Evolutionary conservation across 805 yeast genomes (phyloP), one percentile per base, ranked within the genome.

Genomic region (Candida suzukii): DNA sequence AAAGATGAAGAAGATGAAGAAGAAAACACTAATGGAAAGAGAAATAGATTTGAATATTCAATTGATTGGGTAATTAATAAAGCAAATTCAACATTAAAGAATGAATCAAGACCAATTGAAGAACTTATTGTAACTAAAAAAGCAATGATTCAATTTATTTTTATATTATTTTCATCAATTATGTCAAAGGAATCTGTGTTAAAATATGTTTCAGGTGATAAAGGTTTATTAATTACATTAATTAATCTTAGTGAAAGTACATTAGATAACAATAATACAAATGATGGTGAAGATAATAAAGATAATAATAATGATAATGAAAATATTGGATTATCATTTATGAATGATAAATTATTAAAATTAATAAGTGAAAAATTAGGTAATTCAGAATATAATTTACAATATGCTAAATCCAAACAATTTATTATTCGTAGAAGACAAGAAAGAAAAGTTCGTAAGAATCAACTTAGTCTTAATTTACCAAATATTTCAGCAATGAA

Each of bases 401-500:
- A 76, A 2, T 83, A 80, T 54, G 66, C 84, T 2, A 66, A 66
- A 35, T 93, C 88, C n/a, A 77, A 78, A 56, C 76, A 72, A 47
- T 52, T 53, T 16, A 81, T 90, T 20, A 63, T 61, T 24, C 66
- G 67, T 28, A 76, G 87, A 59, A 75, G 97, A 53, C 73, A 73
- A 44, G 95, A 87, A 38, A 77, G 97, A 61, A 78, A 72, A 56
- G 74, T 84, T 0, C 82, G 80, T 55, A 71, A 88, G 43, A 83
- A 95, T 0, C 80, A 83, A 44, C 64, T 87, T 56, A 83, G 88
- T 3, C 70, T 90, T 11, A 74, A 71, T 18, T 84, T 83, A 4
- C 98, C 98, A 1, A 95, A 83, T 14, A 63, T 74, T 33, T 81
- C 87, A n/a, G 93, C 96, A 2, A 74, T 73, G 49, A 76, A 85